Conservation (phyloP, 768 basidiomycete species). For the Gymnopilus junonius region DNA sequence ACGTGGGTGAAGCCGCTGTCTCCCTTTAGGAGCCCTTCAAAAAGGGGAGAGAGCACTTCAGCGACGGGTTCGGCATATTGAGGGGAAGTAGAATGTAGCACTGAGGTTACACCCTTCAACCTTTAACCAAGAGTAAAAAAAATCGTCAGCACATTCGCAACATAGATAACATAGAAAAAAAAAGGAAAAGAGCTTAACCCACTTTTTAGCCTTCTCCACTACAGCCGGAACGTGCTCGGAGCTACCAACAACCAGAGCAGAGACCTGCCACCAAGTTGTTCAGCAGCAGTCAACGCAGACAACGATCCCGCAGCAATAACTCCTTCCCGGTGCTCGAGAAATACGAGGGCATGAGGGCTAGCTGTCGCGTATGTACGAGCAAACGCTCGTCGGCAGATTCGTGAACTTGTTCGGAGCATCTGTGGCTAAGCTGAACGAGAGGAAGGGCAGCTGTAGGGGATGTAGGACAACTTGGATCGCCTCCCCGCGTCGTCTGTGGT, state of each 20-base stretch:
- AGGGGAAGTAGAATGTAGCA: slow-evolving; percentile 73
- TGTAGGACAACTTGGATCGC: not conserved
- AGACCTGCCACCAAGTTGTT: slow-evolving; percentile 82
- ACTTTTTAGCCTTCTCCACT: slow-evolving; percentile 84
- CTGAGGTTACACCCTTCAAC: slow-evolving; percentile 64
- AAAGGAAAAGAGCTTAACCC: slow-evolving; percentile 22
- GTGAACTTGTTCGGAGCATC: slow-evolving; percentile 34
- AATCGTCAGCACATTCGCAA: not conserved
- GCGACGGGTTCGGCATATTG: slow-evolving; percentile 73
- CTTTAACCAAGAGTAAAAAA: slow-evolving; percentile 39
- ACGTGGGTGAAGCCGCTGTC: slow-evolving; percentile 82
- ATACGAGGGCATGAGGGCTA: slow-evolving; percentile 78
- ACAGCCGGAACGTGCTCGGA: slow-evolving; percentile 67
- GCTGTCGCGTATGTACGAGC: slow-evolving; percentile 63
- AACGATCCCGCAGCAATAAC: slow-evolving; percentile 83
- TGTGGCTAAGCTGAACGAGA: not conserved
- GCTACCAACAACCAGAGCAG: slow-evolving; percentile 75
- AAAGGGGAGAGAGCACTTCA: slow-evolving; percentile 81
- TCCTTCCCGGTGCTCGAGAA: slow-evolving; percentile 86
- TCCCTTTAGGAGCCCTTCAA: slow-evolving; percentile 70
- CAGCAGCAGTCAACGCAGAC: slow-evolving; percentile 91
- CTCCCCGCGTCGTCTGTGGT: not conserved
- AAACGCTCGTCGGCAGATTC: slow-evolving; percentile 26
- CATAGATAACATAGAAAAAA: not conserved
- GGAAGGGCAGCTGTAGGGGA: not conserved